Conservation (phyloP, 495 filamentous ascomycete species). For the Aspergillus diversus region DNA sequence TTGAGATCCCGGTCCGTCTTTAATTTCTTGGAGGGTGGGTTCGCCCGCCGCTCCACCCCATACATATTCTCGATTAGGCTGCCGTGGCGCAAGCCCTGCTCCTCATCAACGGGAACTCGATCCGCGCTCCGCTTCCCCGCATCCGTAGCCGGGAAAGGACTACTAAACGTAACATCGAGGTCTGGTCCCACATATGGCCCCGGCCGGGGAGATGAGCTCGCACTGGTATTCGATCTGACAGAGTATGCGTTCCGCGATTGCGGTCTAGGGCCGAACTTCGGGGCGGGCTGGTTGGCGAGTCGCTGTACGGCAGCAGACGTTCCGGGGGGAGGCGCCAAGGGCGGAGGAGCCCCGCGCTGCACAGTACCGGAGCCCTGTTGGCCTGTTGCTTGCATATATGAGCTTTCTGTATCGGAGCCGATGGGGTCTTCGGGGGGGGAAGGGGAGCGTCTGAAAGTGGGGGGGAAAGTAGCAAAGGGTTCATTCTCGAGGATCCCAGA, state of each 20-base stretch:
- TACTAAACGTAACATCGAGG: constrained; percentile 36
- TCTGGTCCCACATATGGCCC: constrained; percentile 18
- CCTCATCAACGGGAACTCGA: constrained; percentile 32
- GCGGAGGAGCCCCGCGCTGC: constrained; percentile 18
- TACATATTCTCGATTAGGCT: constrained; percentile 69
- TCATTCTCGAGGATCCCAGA: constrained; percentile 9
- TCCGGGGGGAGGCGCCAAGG: constrained; percentile 33
- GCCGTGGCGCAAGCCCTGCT: constrained; percentile 27
- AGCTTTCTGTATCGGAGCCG: constrained; percentile 28
- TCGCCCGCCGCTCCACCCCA: constrained; percentile 66
- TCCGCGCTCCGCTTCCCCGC: constrained; percentile 34
- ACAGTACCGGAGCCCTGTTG: constrained; percentile 22
- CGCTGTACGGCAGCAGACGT: constrained; percentile 31
- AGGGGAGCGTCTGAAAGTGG: constrained; percentile 16
- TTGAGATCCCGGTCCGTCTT: constrained; percentile 50
- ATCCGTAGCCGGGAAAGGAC: constrained; percentile 22
- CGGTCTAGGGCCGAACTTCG: constrained; percentile 17
- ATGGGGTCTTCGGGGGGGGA: constrained; percentile 26
- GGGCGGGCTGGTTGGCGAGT: constrained; percentile 18
- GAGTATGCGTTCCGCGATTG: constrained; percentile 17
- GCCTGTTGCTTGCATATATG: constrained; percentile 28
- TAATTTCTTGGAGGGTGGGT: constrained; percentile 65
- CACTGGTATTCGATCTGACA: constrained; percentile 14
- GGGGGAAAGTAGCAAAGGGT: constrained; percentile 6
- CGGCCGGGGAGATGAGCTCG: constrained; percentile 19